Conservation (phyloP, 2,329 filamentous ascomycete species). For the Monosporascus sp. region DNA sequence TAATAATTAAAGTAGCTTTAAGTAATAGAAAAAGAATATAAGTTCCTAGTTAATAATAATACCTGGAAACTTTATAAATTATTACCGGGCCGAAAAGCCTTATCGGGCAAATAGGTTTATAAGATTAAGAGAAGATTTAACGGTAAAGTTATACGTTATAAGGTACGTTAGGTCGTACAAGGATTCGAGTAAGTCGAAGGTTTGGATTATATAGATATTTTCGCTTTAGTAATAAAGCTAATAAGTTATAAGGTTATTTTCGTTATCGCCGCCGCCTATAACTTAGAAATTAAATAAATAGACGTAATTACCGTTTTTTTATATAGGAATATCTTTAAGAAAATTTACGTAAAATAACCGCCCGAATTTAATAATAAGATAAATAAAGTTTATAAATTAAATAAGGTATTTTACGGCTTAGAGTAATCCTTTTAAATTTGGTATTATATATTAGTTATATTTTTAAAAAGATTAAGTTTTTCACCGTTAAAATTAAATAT, state of each 20-base stretch:
- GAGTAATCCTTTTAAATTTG: no score
- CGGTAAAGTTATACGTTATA: not conserved
- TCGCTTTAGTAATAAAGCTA: conserved; percentile 9
- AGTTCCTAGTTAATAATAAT: conserved; percentile 5
- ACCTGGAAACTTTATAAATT: not conserved
- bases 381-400: conserved; percentile 1
- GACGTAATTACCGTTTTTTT: no score
- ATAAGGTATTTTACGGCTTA: no score
- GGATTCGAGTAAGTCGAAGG: not conserved
- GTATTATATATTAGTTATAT: conserved; percentile 7
- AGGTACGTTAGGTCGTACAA: not conserved
- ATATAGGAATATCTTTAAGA: no score
- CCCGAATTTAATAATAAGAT: conserved; percentile 3
- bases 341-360: conserved; percentile 6
- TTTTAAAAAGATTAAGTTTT: no score
- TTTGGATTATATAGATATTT: conserved; percentile 1
- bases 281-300: conserved; percentile 9
- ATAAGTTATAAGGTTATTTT: no score
- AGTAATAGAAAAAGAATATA: conserved; percentile 5
- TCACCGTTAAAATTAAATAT: no score
- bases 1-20: conserved; percentile 1
- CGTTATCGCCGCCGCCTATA: conserved; percentile 1
- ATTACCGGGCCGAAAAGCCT: no score
- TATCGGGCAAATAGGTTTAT: not conserved
- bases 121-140: not conserved